Evolutionary conservation across 371 early-diverging fungal species (phyloP), one percentile per base, ranked within the genome.

Genomic region (Parasitella parasitica): DNA sequence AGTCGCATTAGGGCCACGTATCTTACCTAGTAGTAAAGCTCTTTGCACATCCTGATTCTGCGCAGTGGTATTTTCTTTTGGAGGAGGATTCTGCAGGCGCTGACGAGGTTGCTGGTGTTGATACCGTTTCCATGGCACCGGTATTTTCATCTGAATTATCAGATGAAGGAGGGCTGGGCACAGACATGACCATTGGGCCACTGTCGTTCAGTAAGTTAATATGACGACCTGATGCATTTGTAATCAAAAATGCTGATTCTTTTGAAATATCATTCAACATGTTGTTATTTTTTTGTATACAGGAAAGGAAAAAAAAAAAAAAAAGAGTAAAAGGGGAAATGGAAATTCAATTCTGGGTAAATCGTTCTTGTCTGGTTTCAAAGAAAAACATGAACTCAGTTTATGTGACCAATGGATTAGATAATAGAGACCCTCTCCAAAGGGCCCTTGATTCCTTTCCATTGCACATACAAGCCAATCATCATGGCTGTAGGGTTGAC

Each of bases 1-100:
- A n/a, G n/a, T n/a, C n/a, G n/a, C n/a, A n/a, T n/a, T n/a, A n/a
- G n/a, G n/a, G n/a, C n/a, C n/a, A n/a, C n/a, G n/a, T n/a, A n/a
- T n/a, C n/a, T n/a, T 71, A 79, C 82, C 82, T 82, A 8, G 83
- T 80, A 11, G 79, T 80, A 60, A 83, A 83, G 51, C 75, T 70
- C 64, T 80, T 83, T 60, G 72, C 67, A 51, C 83, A 83, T 12
- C 76, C 77, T 12, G 75, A 77, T 36, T 61, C 72, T 12, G 67
- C 62, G 61, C 81, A 83, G 38, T 72, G 73, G 60, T 80, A 80
- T 57, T 75, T 78, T 60, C 79, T 70, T 58, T 80, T 82, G 32
- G 32, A 32, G 1, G 38, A n/a, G 22, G 57, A 22, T 13, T 43
- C 43, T 11, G 22, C 43, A 43, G 8, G 38, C 1, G 38, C 6